phyloP scores from a whole-genome alignment of 169 alveolate genomes.

The Cryptosporidium muris region DNA sequence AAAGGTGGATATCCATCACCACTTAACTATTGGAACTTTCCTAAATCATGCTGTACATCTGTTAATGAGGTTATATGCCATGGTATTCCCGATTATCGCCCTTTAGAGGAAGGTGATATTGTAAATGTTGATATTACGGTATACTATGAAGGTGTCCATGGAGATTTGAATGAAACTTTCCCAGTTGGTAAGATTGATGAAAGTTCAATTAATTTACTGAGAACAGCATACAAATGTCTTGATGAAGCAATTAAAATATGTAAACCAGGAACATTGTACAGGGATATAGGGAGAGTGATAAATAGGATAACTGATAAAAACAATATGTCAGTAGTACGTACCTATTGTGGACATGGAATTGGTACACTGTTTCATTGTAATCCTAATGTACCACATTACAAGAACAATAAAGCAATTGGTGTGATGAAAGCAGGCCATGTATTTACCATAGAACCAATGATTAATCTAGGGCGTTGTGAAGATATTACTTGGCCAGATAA shows the following conservation, averaged over 20 bases:
- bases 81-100: slow-evolving; percentile 97
- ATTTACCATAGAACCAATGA: slow-evolving; percentile 99
- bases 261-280: slow-evolving; percentile 96
- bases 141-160: slow-evolving; percentile 93
- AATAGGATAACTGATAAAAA: slow-evolving; percentile 83
- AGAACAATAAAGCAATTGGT: slow-evolving; percentile 96
- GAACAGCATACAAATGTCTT: slow-evolving; percentile 88
- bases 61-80: slow-evolving; percentile 99
- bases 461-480: slow-evolving; percentile 93
- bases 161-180: slow-evolving; percentile 95
- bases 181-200: slow-evolving; percentile 93
- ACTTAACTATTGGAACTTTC: slow-evolving; percentile 94
- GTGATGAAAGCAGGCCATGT: slow-evolving; percentile 95
- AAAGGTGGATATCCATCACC: slow-evolving; percentile 98
- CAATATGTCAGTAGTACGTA: slow-evolving; percentile 87
- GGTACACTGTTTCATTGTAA: slow-evolving; percentile 96
- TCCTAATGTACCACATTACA: slow-evolving; percentile 97
- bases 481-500: slow-evolving; percentile 97
- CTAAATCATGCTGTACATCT: slow-evolving; percentile 96
- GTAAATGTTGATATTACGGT: slow-evolving; percentile 94
- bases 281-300: slow-evolving; percentile 95
- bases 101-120: slow-evolving; percentile 91
- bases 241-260: slow-evolving; percentile 89
- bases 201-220: slow-evolving; percentile 87
- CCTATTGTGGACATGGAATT: slow-evolving; percentile 98